Percentiles rank a stretch among this genome's conserved stretches.
phyloP scores from a whole-genome alignment of 2,329 filamentous ascomycete genomes.

The Tricladium varicosporioides region DNA sequence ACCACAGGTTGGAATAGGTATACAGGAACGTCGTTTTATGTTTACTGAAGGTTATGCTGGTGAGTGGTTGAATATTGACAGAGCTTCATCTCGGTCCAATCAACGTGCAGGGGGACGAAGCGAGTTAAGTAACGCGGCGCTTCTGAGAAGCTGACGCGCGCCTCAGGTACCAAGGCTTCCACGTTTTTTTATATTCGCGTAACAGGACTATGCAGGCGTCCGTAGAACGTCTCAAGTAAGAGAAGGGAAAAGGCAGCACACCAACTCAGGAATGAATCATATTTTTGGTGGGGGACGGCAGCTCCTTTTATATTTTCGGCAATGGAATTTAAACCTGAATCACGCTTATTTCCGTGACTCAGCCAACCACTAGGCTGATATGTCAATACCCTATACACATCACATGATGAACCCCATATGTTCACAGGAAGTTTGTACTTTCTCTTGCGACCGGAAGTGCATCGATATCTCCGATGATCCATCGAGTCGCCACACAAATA shows the following conservation, averaged over 20 bases:
- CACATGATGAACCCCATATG: constrained; percentile 26
- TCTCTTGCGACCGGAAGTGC: constrained; percentile 22
- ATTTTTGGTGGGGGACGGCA: constrained; percentile 18
- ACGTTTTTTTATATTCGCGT: neutral
- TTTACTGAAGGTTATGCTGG: neutral
- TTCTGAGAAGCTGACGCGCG: neutral
- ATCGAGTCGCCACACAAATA: constrained; percentile 12
- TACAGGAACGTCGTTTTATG: neutral
- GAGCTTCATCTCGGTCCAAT: constrained; percentile 2
- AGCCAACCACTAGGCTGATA: constrained; percentile 16
- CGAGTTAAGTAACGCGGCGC: neutral
- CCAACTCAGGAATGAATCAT: constrained; percentile 17
- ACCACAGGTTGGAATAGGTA: too few relatives aligned
- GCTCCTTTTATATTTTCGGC: constrained; percentile 28
- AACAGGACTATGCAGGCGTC: neutral
- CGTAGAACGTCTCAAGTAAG: constrained; percentile 2
- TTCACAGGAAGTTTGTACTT: constrained; percentile 11
- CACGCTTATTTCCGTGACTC: constrained; percentile 29
- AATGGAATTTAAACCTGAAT: constrained; percentile 12
- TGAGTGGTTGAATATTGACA: constrained; percentile 1
- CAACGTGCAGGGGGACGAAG: neutral
- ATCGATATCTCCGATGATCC: constrained; percentile 9
- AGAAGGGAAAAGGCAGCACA: constrained; percentile 23
- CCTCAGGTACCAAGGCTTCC: neutral
- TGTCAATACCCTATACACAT: constrained; percentile 15